Evolutionary conservation across 768 basidiomycete species (phyloP).

Genomic region (Calocybe cyanea): DNA sequence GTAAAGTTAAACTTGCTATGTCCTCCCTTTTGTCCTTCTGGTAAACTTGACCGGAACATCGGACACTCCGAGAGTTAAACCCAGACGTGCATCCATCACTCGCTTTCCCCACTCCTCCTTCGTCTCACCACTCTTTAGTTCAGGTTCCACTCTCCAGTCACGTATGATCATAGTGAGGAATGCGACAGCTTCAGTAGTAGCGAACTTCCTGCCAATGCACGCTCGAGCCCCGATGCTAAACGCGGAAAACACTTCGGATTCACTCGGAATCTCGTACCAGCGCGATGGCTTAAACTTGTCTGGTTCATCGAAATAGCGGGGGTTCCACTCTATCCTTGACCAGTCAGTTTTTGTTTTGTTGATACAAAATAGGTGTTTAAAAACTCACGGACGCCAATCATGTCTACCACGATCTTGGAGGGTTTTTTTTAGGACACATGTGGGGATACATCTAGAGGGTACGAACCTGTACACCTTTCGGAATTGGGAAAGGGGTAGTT

Average conservation of each 20-base stretch:
- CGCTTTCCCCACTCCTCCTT: conserved; percentile 32
- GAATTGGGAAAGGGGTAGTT: conserved; percentile 28
- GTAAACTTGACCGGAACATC: conserved; percentile 30
- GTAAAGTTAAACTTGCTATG: not conserved
- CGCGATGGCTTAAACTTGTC: conserved; percentile 46
- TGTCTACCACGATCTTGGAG: conserved; percentile 37
- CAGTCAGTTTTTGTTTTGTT: not conserved
- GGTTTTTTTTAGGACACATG: not conserved
- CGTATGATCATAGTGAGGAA: conserved; percentile 49
- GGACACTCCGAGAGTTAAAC: conserved; percentile 31
- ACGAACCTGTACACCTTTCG: conserved; percentile 35
- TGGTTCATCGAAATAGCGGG: conserved; percentile 45
- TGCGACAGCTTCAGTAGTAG: conserved; percentile 46
- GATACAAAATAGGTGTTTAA: not conserved
- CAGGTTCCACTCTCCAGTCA: conserved; percentile 50
- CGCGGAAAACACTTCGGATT: conserved; percentile 42
- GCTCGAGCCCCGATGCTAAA: conserved; percentile 50
- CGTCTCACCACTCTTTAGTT: conserved; percentile 34
- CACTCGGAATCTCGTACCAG: conserved; percentile 40
- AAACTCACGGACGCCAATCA: conserved; percentile 46
- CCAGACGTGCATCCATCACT: conserved; percentile 26
- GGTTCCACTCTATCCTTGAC: conserved; percentile 40
- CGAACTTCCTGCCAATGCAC: conserved; percentile 56
- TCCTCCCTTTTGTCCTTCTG: conserved; percentile 17
- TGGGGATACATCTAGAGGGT: not conserved